Evolutionary conservation across 139 green algal species (phyloP), one percentile per base, ranked within the genome.

Genomic region (Edaphochlamys debaryana): DNA sequence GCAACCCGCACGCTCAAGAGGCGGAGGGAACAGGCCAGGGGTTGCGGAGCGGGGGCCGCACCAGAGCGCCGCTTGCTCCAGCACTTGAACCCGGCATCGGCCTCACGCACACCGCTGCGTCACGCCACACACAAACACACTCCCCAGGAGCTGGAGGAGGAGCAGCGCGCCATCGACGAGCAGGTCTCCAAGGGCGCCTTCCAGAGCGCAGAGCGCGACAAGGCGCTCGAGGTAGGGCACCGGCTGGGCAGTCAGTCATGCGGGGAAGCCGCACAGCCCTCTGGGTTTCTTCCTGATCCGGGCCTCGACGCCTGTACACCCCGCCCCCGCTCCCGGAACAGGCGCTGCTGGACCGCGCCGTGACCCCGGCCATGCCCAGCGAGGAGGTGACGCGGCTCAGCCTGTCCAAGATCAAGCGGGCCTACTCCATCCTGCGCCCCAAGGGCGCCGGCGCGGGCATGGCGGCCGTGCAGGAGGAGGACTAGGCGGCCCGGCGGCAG

Each of bases 121-220:
- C n/a, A n/a, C n/a, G n/a, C n/a, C n/a, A n/a, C n/a, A n/a, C n/a
- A n/a, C n/a, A n/a, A n/a, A n/a, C n/a, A n/a, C n/a, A n/a, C n/a
- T 27, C 54, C 34, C 3, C 48, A 83, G 77, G 77, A 83, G 34
- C 64, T 83, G 25, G 11, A 86, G 62, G 70, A 79, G 50, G 70
- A 74, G 62, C 82, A 87, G 67, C 48, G 38, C 11, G 13, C 37
- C 3, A 82, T 93, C 34, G 87, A 87, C 25, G 79, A 87, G 80
- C 68, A 68, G 62, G 58, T 85, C 22, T 50, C 40, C 37, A 68
- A 70, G 52, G 85, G 79, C n/a, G 77, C 41, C n/a, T 86, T 79
- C 69, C 79, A 86, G 45, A 87, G 60, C 54, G 77, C 79, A 36
- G 87, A 93, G 70, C 72, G 87, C 7, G 90, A 93, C 87, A 82